Evolutionary conservation across 2,329 filamentous ascomycete species (phyloP), one percentile per base, ranked within the genome.

Genomic region (Talaromyces sp.): DNA sequence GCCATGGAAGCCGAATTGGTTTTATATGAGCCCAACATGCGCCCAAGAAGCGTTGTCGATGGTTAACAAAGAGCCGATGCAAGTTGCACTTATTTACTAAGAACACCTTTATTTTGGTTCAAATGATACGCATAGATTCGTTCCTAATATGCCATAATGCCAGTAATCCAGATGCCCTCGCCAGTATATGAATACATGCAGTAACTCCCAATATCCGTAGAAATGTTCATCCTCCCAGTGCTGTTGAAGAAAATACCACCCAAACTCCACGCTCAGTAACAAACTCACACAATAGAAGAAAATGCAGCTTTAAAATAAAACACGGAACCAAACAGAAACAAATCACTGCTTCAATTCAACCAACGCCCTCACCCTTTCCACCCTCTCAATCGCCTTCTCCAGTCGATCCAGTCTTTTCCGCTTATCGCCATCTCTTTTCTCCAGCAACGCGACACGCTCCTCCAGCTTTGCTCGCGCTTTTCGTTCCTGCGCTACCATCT

Each of bases 401-500:
- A 88, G 67, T 52, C 77, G 71, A 65, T 83, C 80, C 29, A 87
- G 64, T 64, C 72, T 79, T 71, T 65, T 81, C 72, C 75, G 80
- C 70, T 83, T 80, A 66, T 80, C 78, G n/a, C 70, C 67, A 66
- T 80, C 79, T 51, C 78, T 69, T 35, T 72, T 70, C 65, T 80
- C 79, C 35, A 81, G 66, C 51, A 80, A 68, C 32, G 76, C 76
- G 1, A 81, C 76, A 29, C 78, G 68, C 64, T 80, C 77, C 59
- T 81, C 78, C 54, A 81, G 67, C 62, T 76, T 83, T 17, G 80
- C 82, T 58, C 84, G 75, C 43, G 83, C 83, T 68, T 80, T 83
- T 27, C 85, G 78, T 74, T 88, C 85, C 58, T 79, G 75, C 3
- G 85, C 84, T 9, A 88, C 85, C 85, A 88, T 87, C 71, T 87